Conservation (phyloP, 768 basidiomycete species). For the Gymnopilus junonius region DNA sequence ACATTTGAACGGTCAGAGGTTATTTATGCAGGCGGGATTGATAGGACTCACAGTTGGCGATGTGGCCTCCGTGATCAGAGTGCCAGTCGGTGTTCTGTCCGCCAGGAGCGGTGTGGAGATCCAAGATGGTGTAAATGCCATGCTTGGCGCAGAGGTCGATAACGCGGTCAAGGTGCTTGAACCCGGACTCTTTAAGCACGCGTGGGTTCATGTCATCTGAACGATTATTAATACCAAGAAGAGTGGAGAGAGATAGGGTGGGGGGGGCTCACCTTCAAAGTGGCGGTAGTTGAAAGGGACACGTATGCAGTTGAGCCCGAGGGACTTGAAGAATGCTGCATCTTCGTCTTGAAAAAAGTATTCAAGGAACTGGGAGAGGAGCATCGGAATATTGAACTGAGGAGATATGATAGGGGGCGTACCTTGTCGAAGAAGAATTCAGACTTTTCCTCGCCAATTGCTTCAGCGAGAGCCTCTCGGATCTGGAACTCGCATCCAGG, state of each 20-base stretch:
- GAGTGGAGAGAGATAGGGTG: background rate
- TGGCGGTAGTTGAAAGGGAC: conserved; percentile 76
- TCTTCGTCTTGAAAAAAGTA: conserved; percentile 83
- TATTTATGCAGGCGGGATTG: too few relatives aligned
- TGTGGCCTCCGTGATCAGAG: conserved; percentile 69
- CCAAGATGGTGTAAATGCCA: conserved; percentile 81
- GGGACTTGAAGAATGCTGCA: conserved; percentile 75
- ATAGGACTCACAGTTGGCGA: conserved; percentile 60
- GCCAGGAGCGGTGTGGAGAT: conserved; percentile 78
- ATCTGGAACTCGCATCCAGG: conserved; percentile 85
- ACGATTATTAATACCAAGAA: background rate
- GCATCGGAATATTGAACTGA: background rate
- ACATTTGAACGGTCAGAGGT: too few relatives aligned
- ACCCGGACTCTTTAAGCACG: conserved; percentile 72
- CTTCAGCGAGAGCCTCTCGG: conserved; percentile 66
- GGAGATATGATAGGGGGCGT: conserved; percentile 1
- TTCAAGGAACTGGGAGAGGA: conserved; percentile 65
- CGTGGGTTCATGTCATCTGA: conserved; percentile 78
- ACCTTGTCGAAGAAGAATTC: conserved; percentile 88
- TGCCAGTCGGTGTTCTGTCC: conserved; percentile 87
- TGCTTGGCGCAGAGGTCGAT: conserved; percentile 75
- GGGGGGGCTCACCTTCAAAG: conserved; percentile 55
- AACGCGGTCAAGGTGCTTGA: conserved; percentile 85
- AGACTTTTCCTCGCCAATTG: conserved; percentile 69
- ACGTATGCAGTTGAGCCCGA: conserved; percentile 82